Evolutionary conservation across 2,329 filamentous ascomycete species (phyloP).

Genomic region (Colletotrichum theobromicola): DNA sequence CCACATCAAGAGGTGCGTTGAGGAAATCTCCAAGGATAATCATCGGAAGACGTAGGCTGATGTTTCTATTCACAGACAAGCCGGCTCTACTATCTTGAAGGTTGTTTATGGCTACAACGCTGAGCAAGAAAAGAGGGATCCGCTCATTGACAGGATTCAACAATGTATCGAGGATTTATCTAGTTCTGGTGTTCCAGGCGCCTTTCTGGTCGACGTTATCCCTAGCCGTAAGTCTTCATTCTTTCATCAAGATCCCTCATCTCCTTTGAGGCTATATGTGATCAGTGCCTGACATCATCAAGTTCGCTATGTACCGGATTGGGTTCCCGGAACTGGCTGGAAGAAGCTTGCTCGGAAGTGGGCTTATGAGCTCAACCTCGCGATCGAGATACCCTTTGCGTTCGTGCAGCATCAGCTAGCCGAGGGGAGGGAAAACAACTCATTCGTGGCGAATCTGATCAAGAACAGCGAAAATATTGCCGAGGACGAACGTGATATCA

Average conservation of each 20-base stretch:
- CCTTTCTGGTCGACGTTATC: constrained; percentile 19
- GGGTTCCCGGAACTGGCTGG: constrained; percentile 21
- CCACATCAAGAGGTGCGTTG: background rate
- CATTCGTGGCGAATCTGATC: background rate
- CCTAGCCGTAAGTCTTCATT: background rate
- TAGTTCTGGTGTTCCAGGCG: constrained; percentile 4
- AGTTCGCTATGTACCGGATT: constrained; percentile 28
- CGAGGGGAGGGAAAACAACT: background rate
- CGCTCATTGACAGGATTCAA: constrained; percentile 16
- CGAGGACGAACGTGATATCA: background rate
- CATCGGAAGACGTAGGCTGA: background rate
- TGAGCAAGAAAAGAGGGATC: constrained; percentile 9
- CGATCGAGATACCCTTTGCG: constrained; percentile 8
- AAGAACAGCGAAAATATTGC: background rate
- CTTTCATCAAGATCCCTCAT: rapidly evolving
- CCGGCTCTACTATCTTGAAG: constrained; percentile 7
- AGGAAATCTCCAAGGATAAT: background rate
- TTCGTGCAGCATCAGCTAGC: constrained; percentile 27
- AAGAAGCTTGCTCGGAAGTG: constrained; percentile 11
- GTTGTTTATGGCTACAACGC: constrained; percentile 20
- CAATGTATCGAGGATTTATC: constrained; percentile 11
- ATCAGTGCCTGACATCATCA: background rate
- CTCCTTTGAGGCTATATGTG: too few species aligned
- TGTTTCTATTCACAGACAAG: constrained; percentile 13
- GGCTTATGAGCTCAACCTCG: background rate